A percentile compares a stretch with the other conserved stretches of the same genome.
Conservation (phyloP, 768 basidiomycete species). For the Naganishia randhawae region DNA sequence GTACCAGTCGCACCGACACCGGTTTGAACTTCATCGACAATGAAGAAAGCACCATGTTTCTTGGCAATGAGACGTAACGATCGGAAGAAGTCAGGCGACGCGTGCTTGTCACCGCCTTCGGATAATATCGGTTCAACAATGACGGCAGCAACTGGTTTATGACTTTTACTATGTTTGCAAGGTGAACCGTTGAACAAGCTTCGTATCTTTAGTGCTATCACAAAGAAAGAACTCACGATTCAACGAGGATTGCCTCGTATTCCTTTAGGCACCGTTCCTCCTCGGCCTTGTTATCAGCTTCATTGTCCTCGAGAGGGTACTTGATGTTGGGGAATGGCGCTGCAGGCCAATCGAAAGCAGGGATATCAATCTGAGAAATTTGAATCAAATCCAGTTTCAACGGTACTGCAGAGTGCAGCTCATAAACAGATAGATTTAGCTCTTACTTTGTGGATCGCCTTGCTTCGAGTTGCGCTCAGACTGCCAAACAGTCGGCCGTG, state of each 20-base stretch:
- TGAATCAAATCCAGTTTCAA: no score
- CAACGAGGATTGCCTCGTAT: slow-evolving; percentile 39
- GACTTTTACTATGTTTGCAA: slow-evolving; percentile 40
- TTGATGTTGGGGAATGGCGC: slow-evolving; percentile 51
- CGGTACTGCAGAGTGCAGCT: no score
- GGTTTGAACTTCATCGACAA: slow-evolving; percentile 54
- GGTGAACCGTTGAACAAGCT: no score
- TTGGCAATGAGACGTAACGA: slow-evolving; percentile 48
- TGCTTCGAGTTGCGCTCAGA: slow-evolving; percentile 51
- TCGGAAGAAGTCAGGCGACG: slow-evolving; percentile 52
- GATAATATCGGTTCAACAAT: slow-evolving; percentile 54
- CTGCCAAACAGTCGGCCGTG: slow-evolving; percentile 54
- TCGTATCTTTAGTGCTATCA: no score
- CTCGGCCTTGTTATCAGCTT: slow-evolving; percentile 49
- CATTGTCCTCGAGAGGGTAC: slow-evolving; percentile 52
- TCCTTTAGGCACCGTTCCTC: slow-evolving; percentile 49
- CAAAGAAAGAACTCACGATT: no score
- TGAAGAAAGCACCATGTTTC: slow-evolving; percentile 52
- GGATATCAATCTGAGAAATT: slow-evolving; percentile 52
- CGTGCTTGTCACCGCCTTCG: slow-evolving; percentile 54
- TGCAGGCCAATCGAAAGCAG: slow-evolving; percentile 54
- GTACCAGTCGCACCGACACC: slow-evolving; percentile 54
- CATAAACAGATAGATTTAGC: no score
- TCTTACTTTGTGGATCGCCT: slow-evolving; percentile 53
- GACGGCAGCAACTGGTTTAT: slow-evolving; percentile 52